Evolutionary conservation across 2,329 filamentous ascomycete genomes (phyloP).

Genomic region (Karstenula rhodostoma): DNA sequence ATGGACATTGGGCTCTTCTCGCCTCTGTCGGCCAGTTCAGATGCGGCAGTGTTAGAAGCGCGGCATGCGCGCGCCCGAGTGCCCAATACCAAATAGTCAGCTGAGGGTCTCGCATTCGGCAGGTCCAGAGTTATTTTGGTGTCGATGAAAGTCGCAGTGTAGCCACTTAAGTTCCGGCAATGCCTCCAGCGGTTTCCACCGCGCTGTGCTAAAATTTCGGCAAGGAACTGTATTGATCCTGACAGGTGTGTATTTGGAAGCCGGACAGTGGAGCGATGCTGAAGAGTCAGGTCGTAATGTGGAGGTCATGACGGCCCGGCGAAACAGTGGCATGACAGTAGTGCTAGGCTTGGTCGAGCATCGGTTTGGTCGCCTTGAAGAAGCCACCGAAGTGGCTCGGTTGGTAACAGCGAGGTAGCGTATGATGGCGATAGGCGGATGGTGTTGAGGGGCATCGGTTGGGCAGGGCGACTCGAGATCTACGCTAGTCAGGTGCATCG

Average conservation of each 20-base stretch:
- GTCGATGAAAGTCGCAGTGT: constrained; percentile 1
- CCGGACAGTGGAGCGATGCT: not conserved
- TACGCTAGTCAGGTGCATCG: constrained; percentile 4
- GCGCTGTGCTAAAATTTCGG: not conserved
- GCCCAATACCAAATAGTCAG: constrained; percentile 5
- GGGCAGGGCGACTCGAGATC: constrained; percentile 4
- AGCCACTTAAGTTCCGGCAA: constrained; percentile 2
- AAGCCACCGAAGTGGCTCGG: not conserved
- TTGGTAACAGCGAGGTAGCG: not conserved
- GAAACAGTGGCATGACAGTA: not conserved
- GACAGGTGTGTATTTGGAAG: not conserved
- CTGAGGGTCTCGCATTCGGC: constrained; percentile 6
- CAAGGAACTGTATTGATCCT: not conserved
- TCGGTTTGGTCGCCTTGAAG: not conserved
- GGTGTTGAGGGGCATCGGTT: constrained; percentile 13
- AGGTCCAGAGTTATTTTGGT: constrained; percentile 7
- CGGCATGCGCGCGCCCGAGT: constrained; percentile 5
- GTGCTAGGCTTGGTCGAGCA: not conserved
- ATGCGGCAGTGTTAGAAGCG: not conserved
- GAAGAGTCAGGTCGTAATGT: not conserved
- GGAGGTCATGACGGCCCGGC: not conserved
- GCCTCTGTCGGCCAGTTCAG: not conserved
- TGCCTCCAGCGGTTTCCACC: not conserved
- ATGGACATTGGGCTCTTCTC: not conserved
- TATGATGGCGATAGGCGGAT: not conserved